Base-by-base conservation (phyloP, 2,329 filamentous ascomycete species). In the Trichoderma koningii region DNA sequence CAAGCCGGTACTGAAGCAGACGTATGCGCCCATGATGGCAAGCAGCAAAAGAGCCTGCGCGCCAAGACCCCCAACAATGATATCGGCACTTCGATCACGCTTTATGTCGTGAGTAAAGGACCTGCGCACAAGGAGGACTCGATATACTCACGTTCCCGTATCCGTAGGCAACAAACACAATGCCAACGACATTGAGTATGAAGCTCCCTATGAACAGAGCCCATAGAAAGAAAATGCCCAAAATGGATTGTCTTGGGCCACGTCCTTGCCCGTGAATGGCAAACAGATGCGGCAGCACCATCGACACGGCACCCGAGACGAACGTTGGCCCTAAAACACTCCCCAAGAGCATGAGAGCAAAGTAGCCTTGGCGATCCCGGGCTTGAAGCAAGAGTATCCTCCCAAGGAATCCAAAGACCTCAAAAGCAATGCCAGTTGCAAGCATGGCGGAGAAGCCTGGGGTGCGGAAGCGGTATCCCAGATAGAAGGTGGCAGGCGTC, bases 301-400 rank as follows among this genome's bases (percentile, higher is more conserved):
- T 71, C 61, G 80, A 83, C 30, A 83, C 72, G 28, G 81, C 78
- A 12, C 76, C 73, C 12, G 76, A 77, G 67, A 83, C 76, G 45
- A 82, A 73, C 2, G 78, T 79, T 17, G 82, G 80, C 1, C 81
- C 83, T 42, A 82, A 70, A 21, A 80, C 72, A 1, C 81, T 82
- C 19, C 82, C 82, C 14, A 82, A 68, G 38, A 84, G 70, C 64
- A 76, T 82, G 5, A 85, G 68, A 12, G 77, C 72, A 67, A 83
- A 82, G 65, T 73, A 77, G 3, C 71, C 70, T 55, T 74, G 73
- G 65, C 71, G 76, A 45, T 73, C 72, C 9, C 71, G 70, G 30
- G 75, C 68, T 7, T 69, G 71, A 48, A 75, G 74, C 14, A 83
- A 75, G 34, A 83, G 70, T 7, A 84, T 63, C 44, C 80, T 77